A percentile compares a stretch with the other conserved stretches of the same genome.
phyloP scores from a whole-genome alignment of 352 stramenopile genomes.

The Phytophthora lateralis region DNA sequence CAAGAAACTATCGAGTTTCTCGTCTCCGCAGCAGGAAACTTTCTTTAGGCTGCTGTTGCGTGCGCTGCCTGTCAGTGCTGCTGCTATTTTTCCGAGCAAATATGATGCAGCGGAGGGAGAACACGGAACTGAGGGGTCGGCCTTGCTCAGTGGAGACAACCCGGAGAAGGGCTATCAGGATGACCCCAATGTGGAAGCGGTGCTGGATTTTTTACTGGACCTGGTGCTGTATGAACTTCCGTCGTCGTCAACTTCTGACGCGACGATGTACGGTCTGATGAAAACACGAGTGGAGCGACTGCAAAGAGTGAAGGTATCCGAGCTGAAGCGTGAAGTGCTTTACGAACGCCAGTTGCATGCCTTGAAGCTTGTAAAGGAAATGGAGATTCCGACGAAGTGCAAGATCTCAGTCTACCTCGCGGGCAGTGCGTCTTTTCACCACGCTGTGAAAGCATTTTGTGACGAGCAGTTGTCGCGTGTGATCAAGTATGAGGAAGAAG shows the following conservation, averaged over 20 bases:
- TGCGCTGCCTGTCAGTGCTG: constrained; percentile 45
- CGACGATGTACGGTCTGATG: constrained; percentile 48
- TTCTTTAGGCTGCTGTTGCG: constrained; percentile 70
- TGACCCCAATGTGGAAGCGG: constrained; percentile 41
- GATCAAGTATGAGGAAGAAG: constrained; percentile 59
- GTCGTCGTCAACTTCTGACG: constrained; percentile 7
- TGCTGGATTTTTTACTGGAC: constrained; percentile 80
- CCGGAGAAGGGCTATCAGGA: constrained; percentile 8
- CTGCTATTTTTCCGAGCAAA: constrained; percentile 18
- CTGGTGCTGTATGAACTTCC: constrained; percentile 62
- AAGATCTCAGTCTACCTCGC: constrained; percentile 63
- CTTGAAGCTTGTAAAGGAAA: constrained; percentile 67
- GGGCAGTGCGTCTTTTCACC: constrained; percentile 64
- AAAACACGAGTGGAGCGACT: constrained; percentile 55
- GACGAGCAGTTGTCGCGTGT: constrained; percentile 70
- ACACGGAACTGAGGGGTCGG: not conserved
- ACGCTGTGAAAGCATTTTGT: constrained; percentile 69
- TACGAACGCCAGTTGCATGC: constrained; percentile 65
- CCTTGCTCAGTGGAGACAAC: constrained; percentile 1
- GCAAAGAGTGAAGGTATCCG: constrained; percentile 45
- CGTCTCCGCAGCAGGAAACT: constrained; percentile 55
- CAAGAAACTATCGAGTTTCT: constrained; percentile 36
- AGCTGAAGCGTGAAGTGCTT: constrained; percentile 50
- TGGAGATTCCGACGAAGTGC: constrained; percentile 38
- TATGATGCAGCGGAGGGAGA: not conserved